Base-by-base conservation (phyloP, 306 rosid species). In the Vigna trinervia region DNA sequence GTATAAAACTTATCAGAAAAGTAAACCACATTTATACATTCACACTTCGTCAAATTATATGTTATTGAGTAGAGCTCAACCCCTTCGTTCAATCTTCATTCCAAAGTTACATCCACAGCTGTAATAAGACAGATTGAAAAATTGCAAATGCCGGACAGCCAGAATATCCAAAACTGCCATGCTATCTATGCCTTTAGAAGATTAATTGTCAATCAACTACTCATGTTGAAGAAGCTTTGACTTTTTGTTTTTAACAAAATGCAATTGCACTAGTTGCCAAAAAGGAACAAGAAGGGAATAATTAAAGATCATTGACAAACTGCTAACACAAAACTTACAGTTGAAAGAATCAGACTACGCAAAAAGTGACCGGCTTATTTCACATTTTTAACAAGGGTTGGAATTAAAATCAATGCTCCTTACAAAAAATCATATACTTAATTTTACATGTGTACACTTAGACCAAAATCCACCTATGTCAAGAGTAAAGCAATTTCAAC, bases 211-310 rank as follows among this genome's bases (percentile, higher is more conserved):
- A 50, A 56, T 19, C 13, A 50, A 17, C 48, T 34, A 50, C 38
- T 62, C 23, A 53, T 34, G 73, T 52, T 73, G 67, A 78, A 43
- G 69, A 66, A 72, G 30, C 78, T 52, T 26, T 23, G 39, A n/a
- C 59, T 39, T 62, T 1, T 72, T 57, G 62, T 2, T 9, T 36
- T 36, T 36, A 36, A 2, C 59, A 57, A 57, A 72, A 64, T 12
- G 47, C 8, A 62, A 78, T 30, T 38, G 54, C 23, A 64, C 41
- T 59, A 61, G 17, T n/a, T 17, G 22, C 71, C 11, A 58, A 73
- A 13, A 41, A 30, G 1, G 50, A 76, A 20, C n/a, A 70, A 13
- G n/a, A 34, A 38, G 32, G 30, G 19, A 63, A 36, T 30, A 83
- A 52, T 39, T 43, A 79, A 60, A 59, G 36, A 72, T 73, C 15